Evolutionary conservation across 371 early-diverging fungal genomes (phyloP).

Genomic region (Aphelidium insulamus): DNA sequence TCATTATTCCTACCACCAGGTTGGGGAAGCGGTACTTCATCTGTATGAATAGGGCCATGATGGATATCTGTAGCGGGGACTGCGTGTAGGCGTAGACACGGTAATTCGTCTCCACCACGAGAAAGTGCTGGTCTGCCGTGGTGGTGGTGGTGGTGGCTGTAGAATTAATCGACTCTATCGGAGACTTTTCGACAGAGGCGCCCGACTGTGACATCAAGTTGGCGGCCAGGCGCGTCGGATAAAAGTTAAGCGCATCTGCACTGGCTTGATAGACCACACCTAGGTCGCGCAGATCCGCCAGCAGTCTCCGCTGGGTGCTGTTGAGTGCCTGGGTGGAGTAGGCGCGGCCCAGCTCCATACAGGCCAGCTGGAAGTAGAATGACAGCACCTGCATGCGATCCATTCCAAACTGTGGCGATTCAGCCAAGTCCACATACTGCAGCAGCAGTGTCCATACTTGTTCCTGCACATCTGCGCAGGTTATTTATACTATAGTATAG

Average conservation of each 20-base stretch:
- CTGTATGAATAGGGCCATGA: conserved; percentile 74
- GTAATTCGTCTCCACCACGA: conserved; percentile 78
- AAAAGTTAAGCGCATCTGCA: conserved; percentile 49
- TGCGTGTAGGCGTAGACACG: conserved; percentile 82
- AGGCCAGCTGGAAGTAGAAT: conserved; percentile 74
- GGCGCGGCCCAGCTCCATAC: conserved; percentile 66
- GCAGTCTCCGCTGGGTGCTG: conserved; percentile 51
- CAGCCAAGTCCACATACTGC: conserved; percentile 74
- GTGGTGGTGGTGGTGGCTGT: background rate
- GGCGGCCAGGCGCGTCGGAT: conserved; percentile 78
- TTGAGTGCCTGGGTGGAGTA: conserved; percentile 68
- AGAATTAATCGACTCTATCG: background rate
- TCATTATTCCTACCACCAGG: conserved; percentile 80
- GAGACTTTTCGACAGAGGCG: background rate
- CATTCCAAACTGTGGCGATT: conserved; percentile 25
- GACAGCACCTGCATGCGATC: conserved; percentile 77
- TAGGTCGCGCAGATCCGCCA: conserved; percentile 66
- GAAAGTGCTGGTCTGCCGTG: conserved; percentile 30
- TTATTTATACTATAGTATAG: too few species aligned
- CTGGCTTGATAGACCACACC: conserved; percentile 78
- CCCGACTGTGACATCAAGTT: conserved; percentile 7
- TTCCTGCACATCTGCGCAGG: conserved; percentile 69
- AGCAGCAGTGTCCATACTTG: conserved; percentile 89
- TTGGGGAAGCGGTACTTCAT: conserved; percentile 73
- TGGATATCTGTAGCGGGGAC: conserved; percentile 92